Conservation (phyloP, 176 grass and related monocot species). For the Ensete glaucum region DNA sequence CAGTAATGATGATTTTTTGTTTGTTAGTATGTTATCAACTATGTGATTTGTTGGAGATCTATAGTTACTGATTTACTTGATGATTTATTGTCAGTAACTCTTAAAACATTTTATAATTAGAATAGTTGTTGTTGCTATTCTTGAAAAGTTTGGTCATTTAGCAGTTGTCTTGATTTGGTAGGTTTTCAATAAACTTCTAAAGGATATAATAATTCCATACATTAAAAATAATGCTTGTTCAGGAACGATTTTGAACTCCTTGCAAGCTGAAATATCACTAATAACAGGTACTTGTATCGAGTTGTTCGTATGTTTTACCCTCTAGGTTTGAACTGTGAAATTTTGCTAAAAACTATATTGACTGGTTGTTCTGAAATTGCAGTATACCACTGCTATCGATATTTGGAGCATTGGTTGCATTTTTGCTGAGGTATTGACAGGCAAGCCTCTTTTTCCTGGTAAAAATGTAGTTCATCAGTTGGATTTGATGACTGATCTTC, state of each 20-base stretch:
- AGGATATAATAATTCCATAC: neutral
- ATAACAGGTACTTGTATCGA: slow-evolving; percentile 15
- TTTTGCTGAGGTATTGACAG: slow-evolving; percentile 87
- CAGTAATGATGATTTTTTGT: neutral
- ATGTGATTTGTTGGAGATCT: neutral
- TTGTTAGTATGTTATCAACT: neutral
- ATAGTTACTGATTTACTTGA: neutral
- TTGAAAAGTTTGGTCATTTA: neutral
- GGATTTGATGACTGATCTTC: slow-evolving; percentile 96
- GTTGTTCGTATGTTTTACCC: slow-evolving; percentile 3
- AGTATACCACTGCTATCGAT: slow-evolving; percentile 92
- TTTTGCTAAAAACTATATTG: neutral
- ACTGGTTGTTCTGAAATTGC: neutral
- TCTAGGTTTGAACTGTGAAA: neutral
- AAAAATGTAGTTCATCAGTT: slow-evolving; percentile 99
- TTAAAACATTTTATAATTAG: neutral
- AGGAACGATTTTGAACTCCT: slow-evolving; percentile 19
- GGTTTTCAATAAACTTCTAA: neutral
- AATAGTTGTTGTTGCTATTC: neutral
- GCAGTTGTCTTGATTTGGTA: neutral
- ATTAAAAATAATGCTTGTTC: slow-evolving; percentile 20
- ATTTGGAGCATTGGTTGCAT: slow-evolving; percentile 99
- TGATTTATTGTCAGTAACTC: neutral
- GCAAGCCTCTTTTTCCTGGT: slow-evolving; percentile 94
- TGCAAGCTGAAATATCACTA: slow-evolving; percentile 28